Conservation (phyloP, 148 eudicot species). For the Rhododendron kiyosumense region DNA sequence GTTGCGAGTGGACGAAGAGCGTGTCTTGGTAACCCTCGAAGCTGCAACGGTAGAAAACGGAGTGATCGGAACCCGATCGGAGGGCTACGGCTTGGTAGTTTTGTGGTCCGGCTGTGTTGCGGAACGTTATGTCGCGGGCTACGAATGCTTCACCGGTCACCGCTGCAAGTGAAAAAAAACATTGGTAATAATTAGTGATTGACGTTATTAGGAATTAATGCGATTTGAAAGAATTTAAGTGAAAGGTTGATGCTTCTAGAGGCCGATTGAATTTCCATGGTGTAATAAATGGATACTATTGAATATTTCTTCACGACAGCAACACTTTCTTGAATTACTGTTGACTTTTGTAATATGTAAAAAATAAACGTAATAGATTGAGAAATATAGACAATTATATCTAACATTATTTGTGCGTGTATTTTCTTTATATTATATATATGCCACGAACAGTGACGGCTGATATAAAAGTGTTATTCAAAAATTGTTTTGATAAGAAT, state of each 20-base stretch:
- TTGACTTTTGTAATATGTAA: not conserved
- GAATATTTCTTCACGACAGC: not conserved
- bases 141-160: conserved; percentile 29
- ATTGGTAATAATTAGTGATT: not conserved
- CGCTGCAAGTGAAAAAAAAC: conserved; percentile 7
- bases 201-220: not conserved
- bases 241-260: not conserved
- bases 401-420: too few species aligned
- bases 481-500: too few species aligned
- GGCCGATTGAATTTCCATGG: not conserved
- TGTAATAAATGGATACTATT: not conserved
- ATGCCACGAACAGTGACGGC: too few species aligned
- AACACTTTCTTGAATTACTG: not conserved
- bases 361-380: not conserved
- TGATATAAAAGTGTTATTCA: too few species aligned
- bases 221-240: not conserved
- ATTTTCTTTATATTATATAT: too few species aligned
- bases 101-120: conserved; percentile 44
- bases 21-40: conserved; percentile 54
- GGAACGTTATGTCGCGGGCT: conserved; percentile 33
- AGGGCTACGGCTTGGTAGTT: conserved; percentile 41
- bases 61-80: conserved; percentile 29
- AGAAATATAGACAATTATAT: too few species aligned
- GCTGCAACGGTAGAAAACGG: conserved; percentile 36
- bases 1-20: conserved; percentile 26